Evolutionary conservation across 2,329 filamentous ascomycete genomes (phyloP).

Genomic region (Pseudogymnoascus sp.): DNA sequence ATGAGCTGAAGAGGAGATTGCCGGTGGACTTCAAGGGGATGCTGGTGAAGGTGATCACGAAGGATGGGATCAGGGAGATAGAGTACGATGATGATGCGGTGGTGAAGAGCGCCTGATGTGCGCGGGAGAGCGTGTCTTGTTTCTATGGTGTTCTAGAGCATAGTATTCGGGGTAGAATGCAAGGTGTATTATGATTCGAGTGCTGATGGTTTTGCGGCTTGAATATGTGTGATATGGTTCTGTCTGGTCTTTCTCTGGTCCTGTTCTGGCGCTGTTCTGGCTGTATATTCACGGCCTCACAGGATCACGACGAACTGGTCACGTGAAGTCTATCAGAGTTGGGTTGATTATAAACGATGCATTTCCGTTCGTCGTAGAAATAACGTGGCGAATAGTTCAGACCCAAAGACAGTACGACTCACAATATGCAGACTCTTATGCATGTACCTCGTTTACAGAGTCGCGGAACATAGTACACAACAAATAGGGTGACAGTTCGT

Average conservation of each 20-base stretch:
- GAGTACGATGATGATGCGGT: slow-evolving; percentile 65
- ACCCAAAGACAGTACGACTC: not conserved
- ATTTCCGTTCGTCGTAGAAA: not conserved
- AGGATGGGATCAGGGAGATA: slow-evolving; percentile 81
- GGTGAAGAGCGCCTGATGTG: slow-evolving; percentile 11
- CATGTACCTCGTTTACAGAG: not conserved
- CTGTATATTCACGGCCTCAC: not conserved
- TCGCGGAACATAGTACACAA: not conserved
- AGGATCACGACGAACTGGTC: not conserved
- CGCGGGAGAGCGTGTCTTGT: not conserved
- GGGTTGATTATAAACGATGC: not conserved
- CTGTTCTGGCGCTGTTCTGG: not conserved
- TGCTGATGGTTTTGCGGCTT: not conserved
- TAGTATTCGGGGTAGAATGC: slow-evolving; percentile 20
- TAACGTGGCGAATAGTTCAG: not conserved
- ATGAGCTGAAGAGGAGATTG: slow-evolving; percentile 93
- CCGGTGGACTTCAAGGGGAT: slow-evolving; percentile 99
- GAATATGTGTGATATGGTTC: not conserved
- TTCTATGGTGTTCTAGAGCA: slow-evolving; percentile 25
- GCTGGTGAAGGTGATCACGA: slow-evolving; percentile 87
- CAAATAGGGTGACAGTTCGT: no score
- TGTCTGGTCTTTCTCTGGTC: not conserved
- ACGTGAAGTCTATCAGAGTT: not conserved
- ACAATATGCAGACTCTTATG: not conserved
- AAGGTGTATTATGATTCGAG: slow-evolving; percentile 5